phyloP scores from a whole-genome alignment of 2,329 filamentous ascomycete species.

The Ambrosiella xylebori region DNA sequence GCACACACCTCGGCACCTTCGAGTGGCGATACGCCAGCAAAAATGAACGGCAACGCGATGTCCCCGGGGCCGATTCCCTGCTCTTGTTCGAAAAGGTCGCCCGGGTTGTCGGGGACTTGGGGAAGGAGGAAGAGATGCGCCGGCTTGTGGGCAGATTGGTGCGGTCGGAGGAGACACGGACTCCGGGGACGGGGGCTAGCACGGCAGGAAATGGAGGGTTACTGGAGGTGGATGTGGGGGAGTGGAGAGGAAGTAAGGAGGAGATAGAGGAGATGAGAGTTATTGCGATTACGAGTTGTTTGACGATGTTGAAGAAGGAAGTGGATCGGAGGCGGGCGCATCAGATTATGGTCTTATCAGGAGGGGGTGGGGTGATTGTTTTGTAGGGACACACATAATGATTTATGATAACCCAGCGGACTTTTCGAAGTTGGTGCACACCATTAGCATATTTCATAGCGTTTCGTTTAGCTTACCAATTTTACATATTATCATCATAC shows the following conservation, averaged over 20 bases:
- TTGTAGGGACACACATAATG: background rate
- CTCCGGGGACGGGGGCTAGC: conserved; percentile 21
- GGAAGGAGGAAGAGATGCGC: conserved; percentile 18
- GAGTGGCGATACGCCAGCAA: conserved; percentile 38
- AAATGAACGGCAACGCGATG: conserved; percentile 27
- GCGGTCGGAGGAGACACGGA: conserved; percentile 24
- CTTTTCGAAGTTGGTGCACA: background rate
- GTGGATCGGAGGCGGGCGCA: conserved; percentile 37
- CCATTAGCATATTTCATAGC: conserved; percentile 1
- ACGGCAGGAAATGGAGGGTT: conserved; percentile 34
- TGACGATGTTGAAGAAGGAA: conserved; percentile 50
- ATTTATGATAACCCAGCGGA: background rate
- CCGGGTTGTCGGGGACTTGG: conserved; percentile 18
- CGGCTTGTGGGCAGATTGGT: conserved; percentile 26
- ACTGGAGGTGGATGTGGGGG: conserved; percentile 26
- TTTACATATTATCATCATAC: background rate
- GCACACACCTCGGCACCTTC: conserved; percentile 31
- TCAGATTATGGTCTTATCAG: conserved; percentile 25
- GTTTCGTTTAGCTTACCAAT: background rate
- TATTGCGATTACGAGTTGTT: conserved; percentile 37
- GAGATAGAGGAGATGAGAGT: conserved; percentile 16
- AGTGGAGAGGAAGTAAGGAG: conserved; percentile 23
- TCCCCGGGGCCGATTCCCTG: conserved; percentile 21
- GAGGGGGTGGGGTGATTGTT: conserved; percentile 10
- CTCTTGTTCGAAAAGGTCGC: conserved; percentile 35